phyloP scores from a whole-genome alignment of 2,329 filamentous ascomycete species.

The Monosporascus sp. region DNA sequence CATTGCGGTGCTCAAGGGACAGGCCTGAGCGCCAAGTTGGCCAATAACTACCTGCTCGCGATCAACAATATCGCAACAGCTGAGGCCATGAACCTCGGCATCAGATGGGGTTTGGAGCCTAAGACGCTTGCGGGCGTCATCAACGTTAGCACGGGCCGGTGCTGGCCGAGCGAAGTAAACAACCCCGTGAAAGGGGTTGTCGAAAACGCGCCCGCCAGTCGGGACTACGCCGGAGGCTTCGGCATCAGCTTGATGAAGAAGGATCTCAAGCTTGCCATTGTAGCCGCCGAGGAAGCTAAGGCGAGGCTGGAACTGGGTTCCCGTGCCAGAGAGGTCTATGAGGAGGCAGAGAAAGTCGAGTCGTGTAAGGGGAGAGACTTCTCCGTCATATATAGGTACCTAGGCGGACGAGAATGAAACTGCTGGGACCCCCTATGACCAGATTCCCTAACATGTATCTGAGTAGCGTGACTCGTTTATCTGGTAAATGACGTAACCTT shows the following conservation, averaged over 20 bases:
- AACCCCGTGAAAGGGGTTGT: constrained; percentile 88
- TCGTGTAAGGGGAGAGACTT: constrained; percentile 68
- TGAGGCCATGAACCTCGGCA: constrained; percentile 63
- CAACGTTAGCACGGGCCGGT: constrained; percentile 88
- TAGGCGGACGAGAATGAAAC: constrained; percentile 48
- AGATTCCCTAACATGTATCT: too few relatives aligned
- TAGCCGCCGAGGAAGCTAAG: constrained; percentile 64
- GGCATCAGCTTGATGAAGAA: constrained; percentile 77
- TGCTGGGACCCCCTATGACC: neutral
- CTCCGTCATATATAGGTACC: constrained; percentile 72
- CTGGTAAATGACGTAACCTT: too few relatives aligned
- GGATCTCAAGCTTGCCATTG: constrained; percentile 67
- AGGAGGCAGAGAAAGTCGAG: constrained; percentile 57
- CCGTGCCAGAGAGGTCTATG: constrained; percentile 63
- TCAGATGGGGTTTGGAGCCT: constrained; percentile 55
- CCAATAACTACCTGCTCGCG: constrained; percentile 94
- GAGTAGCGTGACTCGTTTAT: too few relatives aligned
- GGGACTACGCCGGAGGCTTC: constrained; percentile 75
- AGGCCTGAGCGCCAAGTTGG: constrained; percentile 86
- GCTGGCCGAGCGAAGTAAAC: constrained; percentile 95
- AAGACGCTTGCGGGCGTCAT: constrained; percentile 75
- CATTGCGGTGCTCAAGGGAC: constrained; percentile 82
- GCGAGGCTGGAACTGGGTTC: constrained; percentile 62
- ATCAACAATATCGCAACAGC: constrained; percentile 79
- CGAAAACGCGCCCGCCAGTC: constrained; percentile 66